Evolutionary conservation across 208 protist genomes (phyloP), one percentile per base, ranked within the genome.

Genomic region (Crithidia mellificae): DNA sequence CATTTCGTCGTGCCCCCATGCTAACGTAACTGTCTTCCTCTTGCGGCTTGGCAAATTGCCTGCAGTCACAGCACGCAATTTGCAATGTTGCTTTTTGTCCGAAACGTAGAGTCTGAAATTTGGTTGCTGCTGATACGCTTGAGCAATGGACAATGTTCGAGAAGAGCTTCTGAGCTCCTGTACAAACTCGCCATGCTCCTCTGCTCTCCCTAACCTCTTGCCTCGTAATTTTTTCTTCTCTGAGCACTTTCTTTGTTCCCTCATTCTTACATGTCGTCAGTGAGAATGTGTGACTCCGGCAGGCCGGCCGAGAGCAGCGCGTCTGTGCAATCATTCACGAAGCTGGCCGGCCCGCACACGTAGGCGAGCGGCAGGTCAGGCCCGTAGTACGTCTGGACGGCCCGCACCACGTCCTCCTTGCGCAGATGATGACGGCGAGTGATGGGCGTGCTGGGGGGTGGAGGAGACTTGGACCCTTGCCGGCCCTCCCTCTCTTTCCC

Each of bases 301-400:
- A 91, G 74, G 1, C 90, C 87, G 20, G 81, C 38, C 20, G 80
- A 84, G 4, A 83, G 27, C 39, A 93, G 74, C 19, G 75, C 68
- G 24, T 34, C 22, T 38, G 77, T 81, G 27, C 77, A 85, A 53
- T 74, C 63, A 0, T 52, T 43, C 6, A 92, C 64, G 71, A 95
- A 95, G 20, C 17, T 27, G 3, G 70, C 61, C 9, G 90, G 87
- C 0, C 90, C 90, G 67, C 83, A 91, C 8, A 95, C 76, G 73
- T 85, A 93, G 12, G 76, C 68, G 8, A 95, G 63, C 61, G 80
- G 84, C 11, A 80, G 63, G 15, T 73, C 67, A 2, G 55, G 43
- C 19, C 43, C 63, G 39, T 91, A 83, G 68, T 80, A 83, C 29
- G 67, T 67, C 7, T 59, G 30, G 7, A 86, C 49, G 46, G 77